phyloP scores from a whole-genome alignment of 2,329 filamentous ascomycete species.

The Penicillium sp. region DNA sequence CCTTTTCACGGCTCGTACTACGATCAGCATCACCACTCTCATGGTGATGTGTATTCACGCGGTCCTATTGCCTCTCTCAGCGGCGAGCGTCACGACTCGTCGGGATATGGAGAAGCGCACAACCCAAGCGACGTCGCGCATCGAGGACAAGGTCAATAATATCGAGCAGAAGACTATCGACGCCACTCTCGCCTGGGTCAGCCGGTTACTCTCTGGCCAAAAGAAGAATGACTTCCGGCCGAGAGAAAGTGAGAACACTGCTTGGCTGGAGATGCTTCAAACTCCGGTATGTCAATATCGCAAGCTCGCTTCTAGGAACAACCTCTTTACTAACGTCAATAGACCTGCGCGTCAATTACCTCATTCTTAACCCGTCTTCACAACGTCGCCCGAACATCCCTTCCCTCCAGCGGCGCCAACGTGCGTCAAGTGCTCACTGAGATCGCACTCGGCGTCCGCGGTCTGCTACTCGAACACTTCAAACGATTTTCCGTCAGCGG shows the following conservation, averaged over 20 bases:
- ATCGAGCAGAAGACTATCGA: conserved; percentile 67
- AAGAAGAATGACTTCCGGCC: conserved; percentile 88
- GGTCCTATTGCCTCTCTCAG: conserved; percentile 83
- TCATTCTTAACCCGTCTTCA: conserved; percentile 71
- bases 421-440: conserved; percentile 78
- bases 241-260: conserved; percentile 63
- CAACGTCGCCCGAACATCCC: conserved; percentile 59
- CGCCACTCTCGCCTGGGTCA: conserved; percentile 71
- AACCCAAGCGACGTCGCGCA: conserved; percentile 65
- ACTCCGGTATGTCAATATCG: conserved; percentile 53
- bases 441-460: conserved; percentile 72
- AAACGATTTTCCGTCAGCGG: conserved; percentile 92
- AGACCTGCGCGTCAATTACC: conserved; percentile 75
- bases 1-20: conserved; percentile 70
- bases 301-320: background rate
- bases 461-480: conserved; percentile 83
- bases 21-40: conserved; percentile 84
- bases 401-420: conserved; percentile 66
- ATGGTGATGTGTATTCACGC: conserved; percentile 90
- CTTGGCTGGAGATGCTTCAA: conserved; percentile 69
- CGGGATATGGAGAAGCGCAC: conserved; percentile 84
- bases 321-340: background rate
- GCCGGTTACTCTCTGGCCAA: conserved; percentile 68
- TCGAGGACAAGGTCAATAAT: conserved; percentile 77
- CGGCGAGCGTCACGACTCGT: conserved; percentile 83